These are phyloP conservation scores for Xerocomus spinulosus DNA, from an alignment of 768 basidiomycete species.

Conservation along the genomic window DNA sequence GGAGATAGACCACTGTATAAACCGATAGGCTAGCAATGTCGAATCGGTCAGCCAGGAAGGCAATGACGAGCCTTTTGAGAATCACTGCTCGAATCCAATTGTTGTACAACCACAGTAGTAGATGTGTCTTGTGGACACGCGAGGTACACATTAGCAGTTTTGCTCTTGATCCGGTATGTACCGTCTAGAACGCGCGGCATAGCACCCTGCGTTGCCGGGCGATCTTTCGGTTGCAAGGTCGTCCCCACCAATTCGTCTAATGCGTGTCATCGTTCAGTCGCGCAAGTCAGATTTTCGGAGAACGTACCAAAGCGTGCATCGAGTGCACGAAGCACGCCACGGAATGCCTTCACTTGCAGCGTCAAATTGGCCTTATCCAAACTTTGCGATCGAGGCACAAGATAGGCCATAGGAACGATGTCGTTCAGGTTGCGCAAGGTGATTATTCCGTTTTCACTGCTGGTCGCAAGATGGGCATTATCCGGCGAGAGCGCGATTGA, in stretches of 20 bases:
- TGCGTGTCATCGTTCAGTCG: background rate
- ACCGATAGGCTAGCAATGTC: background rate
- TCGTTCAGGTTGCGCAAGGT: background rate
- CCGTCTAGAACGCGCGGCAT: background rate
- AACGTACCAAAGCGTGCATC: background rate
- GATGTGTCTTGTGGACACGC: background rate
- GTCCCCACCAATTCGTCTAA: background rate
- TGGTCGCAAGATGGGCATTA: background rate
- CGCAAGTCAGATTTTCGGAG: background rate
- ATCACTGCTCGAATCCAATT: background rate
- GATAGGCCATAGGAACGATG: background rate
- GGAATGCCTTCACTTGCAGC: background rate
- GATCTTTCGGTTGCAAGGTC: background rate
- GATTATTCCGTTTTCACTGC: background rate
- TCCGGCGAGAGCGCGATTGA: constrained; percentile 8
- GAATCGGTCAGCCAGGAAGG: background rate
- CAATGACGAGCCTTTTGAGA: background rate
- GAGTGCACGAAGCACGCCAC: background rate
- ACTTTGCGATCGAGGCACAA: background rate
- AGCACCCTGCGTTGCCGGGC: background rate
- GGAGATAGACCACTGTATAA: background rate
- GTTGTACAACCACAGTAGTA: background rate
- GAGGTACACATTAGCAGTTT: background rate
- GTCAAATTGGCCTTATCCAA: background rate
- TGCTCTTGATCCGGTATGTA: background rate